Evolutionary conservation across 495 filamentous ascomycete genomes (phyloP).

Genomic region (Cryomyces minteri): DNA sequence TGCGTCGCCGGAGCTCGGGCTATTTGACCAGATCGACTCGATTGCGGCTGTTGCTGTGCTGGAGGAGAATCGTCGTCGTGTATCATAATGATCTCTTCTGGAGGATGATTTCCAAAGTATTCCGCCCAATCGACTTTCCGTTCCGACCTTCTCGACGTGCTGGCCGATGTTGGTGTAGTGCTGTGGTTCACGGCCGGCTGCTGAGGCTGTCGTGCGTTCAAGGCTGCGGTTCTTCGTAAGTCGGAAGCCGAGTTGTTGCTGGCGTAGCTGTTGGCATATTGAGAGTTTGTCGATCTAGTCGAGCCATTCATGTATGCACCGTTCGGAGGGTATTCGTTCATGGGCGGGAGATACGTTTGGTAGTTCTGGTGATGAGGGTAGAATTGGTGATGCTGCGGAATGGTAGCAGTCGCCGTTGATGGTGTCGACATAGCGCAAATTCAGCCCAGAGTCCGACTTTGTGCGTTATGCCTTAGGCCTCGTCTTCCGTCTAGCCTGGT

Average conservation of each 20-base stretch:
- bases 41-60: constrained; percentile 15
- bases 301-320: constrained; percentile 7
- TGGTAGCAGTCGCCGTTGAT: constrained; percentile 61
- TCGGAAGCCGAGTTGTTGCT: constrained; percentile 13
- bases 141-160: constrained; percentile 1
- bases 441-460: no score
- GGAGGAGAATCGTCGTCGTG: constrained; percentile 62
- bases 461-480: no score
- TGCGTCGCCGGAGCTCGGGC: constrained; percentile 13
- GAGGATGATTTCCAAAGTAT: constrained; percentile 86
- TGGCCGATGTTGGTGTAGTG: constrained; percentile 1
- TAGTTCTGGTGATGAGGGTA: constrained; percentile 52
- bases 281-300: constrained; percentile 8
- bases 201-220: constrained; percentile 7
- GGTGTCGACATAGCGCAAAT: constrained; percentile 56
- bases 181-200: constrained; percentile 1
- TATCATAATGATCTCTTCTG: constrained; percentile 89
- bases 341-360: constrained; percentile 17
- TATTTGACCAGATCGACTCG: constrained; percentile 2
- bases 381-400: constrained; percentile 50
- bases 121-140: constrained; percentile 54
- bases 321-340: background rate
- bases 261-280: constrained; percentile 12
- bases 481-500: no score
- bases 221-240: constrained; percentile 14